Evolutionary conservation across 495 filamentous ascomycete genomes (phyloP).

Genomic region (Pyrenula massariospora): DNA sequence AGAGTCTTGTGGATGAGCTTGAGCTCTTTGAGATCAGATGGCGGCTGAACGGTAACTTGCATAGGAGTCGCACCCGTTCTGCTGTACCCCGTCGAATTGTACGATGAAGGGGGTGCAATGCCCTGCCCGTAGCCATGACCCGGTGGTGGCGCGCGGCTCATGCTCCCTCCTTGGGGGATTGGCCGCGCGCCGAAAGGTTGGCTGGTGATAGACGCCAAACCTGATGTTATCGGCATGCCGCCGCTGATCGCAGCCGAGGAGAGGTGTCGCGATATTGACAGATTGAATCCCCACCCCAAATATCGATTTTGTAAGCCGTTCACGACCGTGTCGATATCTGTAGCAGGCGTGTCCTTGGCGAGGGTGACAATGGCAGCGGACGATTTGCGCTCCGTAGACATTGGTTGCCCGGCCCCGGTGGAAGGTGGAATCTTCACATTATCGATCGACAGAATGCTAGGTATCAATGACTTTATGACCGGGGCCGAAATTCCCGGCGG

Average conservation of each 20-base stretch:
- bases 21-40: constrained; percentile 66
- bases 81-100: constrained; percentile 19
- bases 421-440: constrained; percentile 63
- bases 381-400: constrained; percentile 59
- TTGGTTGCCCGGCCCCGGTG: constrained; percentile 26
- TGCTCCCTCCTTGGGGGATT: constrained; percentile 32
- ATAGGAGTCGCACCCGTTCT: constrained; percentile 28
- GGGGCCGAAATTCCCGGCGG: constrained; percentile 57
- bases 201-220: constrained; percentile 38
- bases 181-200: constrained; percentile 79
- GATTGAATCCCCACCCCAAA: constrained; percentile 75
- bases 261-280: constrained; percentile 69
- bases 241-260: constrained; percentile 66
- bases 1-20: constrained; percentile 81
- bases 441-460: constrained; percentile 56
- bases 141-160: constrained; percentile 46
- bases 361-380: constrained; percentile 75
- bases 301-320: constrained; percentile 74
- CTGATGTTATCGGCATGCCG: constrained; percentile 34
- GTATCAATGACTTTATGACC: constrained; percentile 63
- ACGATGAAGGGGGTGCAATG: constrained; percentile 73
- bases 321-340: constrained; percentile 74
- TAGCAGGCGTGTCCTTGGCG: constrained; percentile 70
- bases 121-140: constrained; percentile 39
- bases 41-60: constrained; percentile 64